phyloP scores from a whole-genome alignment of 106 monocot genomes.

The Allium cepa region DNA sequence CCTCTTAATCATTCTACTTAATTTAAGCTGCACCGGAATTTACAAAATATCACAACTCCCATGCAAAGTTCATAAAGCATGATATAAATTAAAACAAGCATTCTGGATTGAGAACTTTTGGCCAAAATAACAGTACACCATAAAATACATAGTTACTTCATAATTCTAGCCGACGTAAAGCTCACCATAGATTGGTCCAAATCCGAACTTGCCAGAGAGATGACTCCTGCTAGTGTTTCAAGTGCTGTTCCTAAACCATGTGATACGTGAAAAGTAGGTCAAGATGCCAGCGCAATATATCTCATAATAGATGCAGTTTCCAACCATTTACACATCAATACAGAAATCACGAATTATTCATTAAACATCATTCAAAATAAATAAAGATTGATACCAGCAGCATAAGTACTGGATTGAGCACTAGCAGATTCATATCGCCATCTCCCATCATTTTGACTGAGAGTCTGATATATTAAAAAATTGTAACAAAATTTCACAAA shows the following conservation, averaged over 20 bases:
- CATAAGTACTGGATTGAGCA: conserved; percentile 76
- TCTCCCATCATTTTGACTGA: conserved; percentile 95
- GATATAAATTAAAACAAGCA: too few relatives aligned
- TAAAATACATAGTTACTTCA: too few relatives aligned
- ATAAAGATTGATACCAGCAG: conserved; percentile 56
- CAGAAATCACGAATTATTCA: too few relatives aligned
- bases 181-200: conserved; percentile 84
- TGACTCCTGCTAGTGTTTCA: conserved; percentile 82
- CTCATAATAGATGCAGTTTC: background rate
- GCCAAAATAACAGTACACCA: too few relatives aligned
- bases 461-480: conserved; percentile 32
- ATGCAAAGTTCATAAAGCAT: too few relatives aligned
- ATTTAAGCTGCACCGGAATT: too few relatives aligned
- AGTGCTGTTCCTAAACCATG: conserved; percentile 69
- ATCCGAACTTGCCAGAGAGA: conserved; percentile 57
- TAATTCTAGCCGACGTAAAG: too few relatives aligned
- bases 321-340: background rate
- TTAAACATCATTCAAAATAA: background rate
- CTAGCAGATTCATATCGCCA: conserved; percentile 76
- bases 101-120: too few relatives aligned
- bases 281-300: too few relatives aligned
- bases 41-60: too few relatives aligned
- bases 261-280: background rate
- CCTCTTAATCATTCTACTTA: too few relatives aligned
- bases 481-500: background rate